Evolutionary conservation across 2,329 filamentous ascomycete genomes (phyloP).

Genomic region (Colletotrichum sp.): DNA sequence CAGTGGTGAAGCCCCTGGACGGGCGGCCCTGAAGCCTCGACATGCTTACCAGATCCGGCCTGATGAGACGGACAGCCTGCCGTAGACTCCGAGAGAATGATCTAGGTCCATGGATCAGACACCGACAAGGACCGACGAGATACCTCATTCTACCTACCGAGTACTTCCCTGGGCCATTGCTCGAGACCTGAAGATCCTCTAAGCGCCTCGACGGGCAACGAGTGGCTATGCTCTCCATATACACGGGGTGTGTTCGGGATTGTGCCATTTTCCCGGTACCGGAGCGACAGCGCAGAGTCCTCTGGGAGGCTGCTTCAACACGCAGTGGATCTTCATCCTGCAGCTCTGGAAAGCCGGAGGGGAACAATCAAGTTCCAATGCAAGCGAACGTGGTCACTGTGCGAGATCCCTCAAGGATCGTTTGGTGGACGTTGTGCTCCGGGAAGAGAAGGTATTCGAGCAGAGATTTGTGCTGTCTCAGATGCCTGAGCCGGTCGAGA

Average conservation of each 20-base stretch:
- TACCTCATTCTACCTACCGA: not conserved
- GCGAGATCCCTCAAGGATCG: not conserved
- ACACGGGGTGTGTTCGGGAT: not conserved
- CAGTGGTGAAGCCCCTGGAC: conserved; percentile 2
- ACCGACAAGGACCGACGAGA: not conserved
- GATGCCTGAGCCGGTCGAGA: not conserved
- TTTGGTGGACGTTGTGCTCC: not conserved
- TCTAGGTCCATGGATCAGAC: not conserved
- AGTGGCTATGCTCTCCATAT: not conserved
- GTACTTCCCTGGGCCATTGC: not conserved
- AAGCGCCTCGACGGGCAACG: not conserved
- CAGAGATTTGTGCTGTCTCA: not conserved
- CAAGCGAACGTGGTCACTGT: not conserved
- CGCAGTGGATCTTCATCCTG: not conserved
- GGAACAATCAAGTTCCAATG: not conserved
- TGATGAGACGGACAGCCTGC: not conserved
- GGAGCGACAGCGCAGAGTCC: not conserved
- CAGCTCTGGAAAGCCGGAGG: not conserved
- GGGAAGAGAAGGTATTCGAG: not conserved
- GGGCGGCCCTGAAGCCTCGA: not conserved
- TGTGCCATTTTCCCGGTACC: not conserved
- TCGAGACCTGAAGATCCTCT: not conserved
- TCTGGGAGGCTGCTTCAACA: not conserved
- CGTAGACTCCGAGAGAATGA: conserved; percentile 1
- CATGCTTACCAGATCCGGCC: not conserved